phyloP scores from a whole-genome alignment of 176 grass and related monocot species.

The barley (Hordeum vulgare) region MorexV3_pseudomolecules_assembly NC_058523.1:480687035-480687534 shows the following conservation, averaged over 20 bases:
- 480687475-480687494: constrained; percentile 12
- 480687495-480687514: background rate
- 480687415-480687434: background rate
- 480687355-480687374: background rate
- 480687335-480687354: background rate
- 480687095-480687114: too few relatives aligned
- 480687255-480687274: background rate
- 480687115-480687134: too few relatives aligned
- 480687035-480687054: too few relatives aligned
- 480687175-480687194: background rate
- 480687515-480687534: background rate
- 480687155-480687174: background rate
- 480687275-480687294: background rate
- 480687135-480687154: background rate
- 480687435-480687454: constrained; percentile 4
- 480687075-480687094: too few relatives aligned
- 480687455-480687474: background rate
- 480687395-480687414: constrained; percentile 12
- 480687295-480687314: background rate
- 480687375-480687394: background rate
- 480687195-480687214: background rate
- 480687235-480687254: background rate
- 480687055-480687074: too few relatives aligned
- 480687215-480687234: background rate
- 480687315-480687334: background rate